A percentile compares a stretch with the other conserved stretches of the same genome.
phyloP scores from a whole-genome alignment of 2,329 filamentous ascomycete genomes.

The Monosporascus cannonballus region DNA sequence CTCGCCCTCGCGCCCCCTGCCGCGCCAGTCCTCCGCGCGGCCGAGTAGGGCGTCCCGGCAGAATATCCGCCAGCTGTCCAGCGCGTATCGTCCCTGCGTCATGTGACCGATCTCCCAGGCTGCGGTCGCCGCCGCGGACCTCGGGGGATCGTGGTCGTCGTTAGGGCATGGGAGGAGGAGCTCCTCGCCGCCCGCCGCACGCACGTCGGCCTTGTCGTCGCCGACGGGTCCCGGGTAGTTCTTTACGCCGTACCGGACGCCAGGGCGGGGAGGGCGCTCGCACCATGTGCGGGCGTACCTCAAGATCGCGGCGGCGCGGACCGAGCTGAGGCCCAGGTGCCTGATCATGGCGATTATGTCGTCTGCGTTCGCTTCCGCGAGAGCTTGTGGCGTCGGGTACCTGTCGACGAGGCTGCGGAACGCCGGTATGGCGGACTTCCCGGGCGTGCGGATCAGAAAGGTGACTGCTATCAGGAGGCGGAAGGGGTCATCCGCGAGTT shows the following conservation, averaged over 20 bases:
- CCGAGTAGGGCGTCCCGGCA: slow-evolving; percentile 74
- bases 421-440: slow-evolving; percentile 66
- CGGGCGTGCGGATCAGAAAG: slow-evolving; percentile 77
- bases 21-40: slow-evolving; percentile 60
- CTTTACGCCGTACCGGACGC: slow-evolving; percentile 46
- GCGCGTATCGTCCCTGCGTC: slow-evolving; percentile 73
- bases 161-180: not conserved
- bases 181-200: slow-evolving; percentile 5
- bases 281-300: slow-evolving; percentile 66
- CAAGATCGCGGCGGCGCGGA: slow-evolving; percentile 63
- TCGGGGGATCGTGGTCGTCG: not conserved
- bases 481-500: slow-evolving; percentile 68
- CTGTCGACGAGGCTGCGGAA: slow-evolving; percentile 61
- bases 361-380: slow-evolving; percentile 51
- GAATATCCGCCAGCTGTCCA: slow-evolving; percentile 92
- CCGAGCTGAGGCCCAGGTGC: slow-evolving; percentile 64
- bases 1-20: slow-evolving; percentile 39
- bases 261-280: slow-evolving; percentile 51
- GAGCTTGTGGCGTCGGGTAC: slow-evolving; percentile 60
- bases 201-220: slow-evolving; percentile 25
- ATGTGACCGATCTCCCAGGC: slow-evolving; percentile 84
- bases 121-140: slow-evolving; percentile 9
- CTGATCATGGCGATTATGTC: slow-evolving; percentile 58
- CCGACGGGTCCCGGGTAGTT: slow-evolving; percentile 32
- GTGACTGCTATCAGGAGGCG: slow-evolving; percentile 75